Conservation (phyloP, 2,329 filamentous ascomycete species). For the Plectosphaerella sp. region DNA sequence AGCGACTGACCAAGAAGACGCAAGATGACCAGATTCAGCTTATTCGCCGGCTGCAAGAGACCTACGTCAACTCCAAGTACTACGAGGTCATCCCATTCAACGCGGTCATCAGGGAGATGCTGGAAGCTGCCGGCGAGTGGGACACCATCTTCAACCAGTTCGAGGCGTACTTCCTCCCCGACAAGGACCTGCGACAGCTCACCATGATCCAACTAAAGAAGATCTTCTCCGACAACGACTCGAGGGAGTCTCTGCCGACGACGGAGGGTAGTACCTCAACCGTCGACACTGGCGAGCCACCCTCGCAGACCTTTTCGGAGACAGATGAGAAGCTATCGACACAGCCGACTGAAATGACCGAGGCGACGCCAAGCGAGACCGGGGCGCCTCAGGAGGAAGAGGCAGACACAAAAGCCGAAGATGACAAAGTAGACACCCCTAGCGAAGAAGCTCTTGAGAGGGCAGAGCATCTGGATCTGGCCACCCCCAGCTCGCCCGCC, state of each 20-base stretch:
- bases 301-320: slow-evolving; percentile 40
- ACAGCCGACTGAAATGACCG: slow-evolving; percentile 34
- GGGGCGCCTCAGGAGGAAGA: background rate
- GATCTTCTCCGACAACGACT: slow-evolving; percentile 89
- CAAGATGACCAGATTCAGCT: slow-evolving; percentile 78
- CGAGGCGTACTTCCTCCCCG: slow-evolving; percentile 88
- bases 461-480: slow-evolving; percentile 47
- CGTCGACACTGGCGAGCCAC: slow-evolving; percentile 43
- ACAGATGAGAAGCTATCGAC: slow-evolving; percentile 39
- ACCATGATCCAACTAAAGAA: slow-evolving; percentile 91
- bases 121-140: slow-evolving; percentile 92
- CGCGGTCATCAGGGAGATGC: slow-evolving; percentile 78
- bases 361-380: slow-evolving; percentile 9
- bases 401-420: background rate
- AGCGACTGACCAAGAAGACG: slow-evolving; percentile 69
- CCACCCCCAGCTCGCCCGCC: slow-evolving; percentile 30
- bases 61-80: slow-evolving; percentile 90
- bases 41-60: slow-evolving; percentile 74
- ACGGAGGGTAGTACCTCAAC: slow-evolving; percentile 62
- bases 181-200: slow-evolving; percentile 90
- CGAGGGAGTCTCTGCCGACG: slow-evolving; percentile 67
- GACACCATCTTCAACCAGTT: slow-evolving; percentile 87
- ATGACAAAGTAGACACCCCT: slow-evolving; percentile 24
- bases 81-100: slow-evolving; percentile 97
- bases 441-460: slow-evolving; percentile 35